Evolutionary conservation across 164 flowering plant genomes (phyloP), one percentile per base, ranked within the genome.

Genomic region (Litsea cubeba): DNA sequence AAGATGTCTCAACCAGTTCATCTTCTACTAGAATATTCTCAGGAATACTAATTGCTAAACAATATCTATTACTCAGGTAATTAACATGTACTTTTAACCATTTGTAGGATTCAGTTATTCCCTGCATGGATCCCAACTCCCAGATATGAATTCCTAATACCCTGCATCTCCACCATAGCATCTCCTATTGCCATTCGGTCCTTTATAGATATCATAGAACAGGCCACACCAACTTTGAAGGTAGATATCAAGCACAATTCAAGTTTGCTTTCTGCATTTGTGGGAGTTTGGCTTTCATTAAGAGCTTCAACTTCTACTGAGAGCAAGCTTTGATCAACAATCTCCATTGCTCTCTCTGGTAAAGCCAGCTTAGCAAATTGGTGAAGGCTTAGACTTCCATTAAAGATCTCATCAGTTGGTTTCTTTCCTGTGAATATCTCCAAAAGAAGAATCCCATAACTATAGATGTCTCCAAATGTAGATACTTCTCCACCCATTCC

Each of bases 321-420:
- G 26, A 78, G 58, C 32, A 79, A 2, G 10, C 24, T 4, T 26
- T 81, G 80, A 25, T 84, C 90, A 51, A 72, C 28, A 4, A 87
- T 75, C 12, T 79, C 83, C 71, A 68, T 71, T 0, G 79, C 81
- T 5, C 58, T 75, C 0, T 79, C 79, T 0, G 84, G 83, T 71
- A 82, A 65, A 23, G 83, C 82, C 68, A 12, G 50, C 17, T n/a
- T 32, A 3, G 22, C 79, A 54, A 40, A 81, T 3, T 74, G 35
- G 35, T 30, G 83, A 62, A 82, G 72, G 72, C 26, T 81, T 5
- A 76, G 18, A 12, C 75, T 78, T 5, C 75, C 80, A 18, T 63
- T 26, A 22, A 87, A 86, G 30, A 81, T 54, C 26, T 74, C 81
- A 74, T 73, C 50, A 3, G 70, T 65, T 18, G 74, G 76, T 40